phyloP scores from a whole-genome alignment of 768 basidiomycete genomes.

The Amanita thiersii region DNA sequence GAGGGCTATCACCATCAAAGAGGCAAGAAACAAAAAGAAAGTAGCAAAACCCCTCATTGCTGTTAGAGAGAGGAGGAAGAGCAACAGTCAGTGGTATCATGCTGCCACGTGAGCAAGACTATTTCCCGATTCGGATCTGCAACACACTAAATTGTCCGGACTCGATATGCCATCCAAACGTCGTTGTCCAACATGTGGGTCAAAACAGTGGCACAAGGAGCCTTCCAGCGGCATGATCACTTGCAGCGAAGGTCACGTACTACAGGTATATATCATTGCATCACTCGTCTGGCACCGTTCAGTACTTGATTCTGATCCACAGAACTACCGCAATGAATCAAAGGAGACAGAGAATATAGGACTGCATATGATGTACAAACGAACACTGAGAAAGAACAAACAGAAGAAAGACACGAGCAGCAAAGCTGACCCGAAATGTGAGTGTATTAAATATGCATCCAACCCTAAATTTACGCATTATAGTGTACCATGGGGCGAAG shows the following conservation, averaged over 20 bases:
- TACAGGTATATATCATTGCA: slow-evolving; percentile 48
- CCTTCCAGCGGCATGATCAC: slow-evolving; percentile 71
- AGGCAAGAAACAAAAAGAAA: slow-evolving; percentile 39
- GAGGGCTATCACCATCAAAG: slow-evolving; percentile 41
- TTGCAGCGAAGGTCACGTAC: slow-evolving; percentile 87
- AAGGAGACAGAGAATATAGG: slow-evolving; percentile 59
- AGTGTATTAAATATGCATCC: slow-evolving; percentile 6
- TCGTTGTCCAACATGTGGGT: slow-evolving; percentile 74
- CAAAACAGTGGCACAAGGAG: slow-evolving; percentile 84
- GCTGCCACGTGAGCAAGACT: slow-evolving; percentile 1
- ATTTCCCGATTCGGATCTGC: slow-evolving; percentile 5
- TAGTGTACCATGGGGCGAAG: slow-evolving; percentile 81
- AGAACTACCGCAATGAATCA: slow-evolving; percentile 83
- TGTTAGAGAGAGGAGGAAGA: not conserved
- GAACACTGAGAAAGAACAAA: slow-evolving; percentile 50
- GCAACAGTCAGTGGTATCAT: no score
- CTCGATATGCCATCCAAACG: slow-evolving; percentile 51
- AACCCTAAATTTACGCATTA: not conserved
- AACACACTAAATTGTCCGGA: not conserved
- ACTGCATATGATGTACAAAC: slow-evolving; percentile 55
- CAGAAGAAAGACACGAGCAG: slow-evolving; percentile 43
- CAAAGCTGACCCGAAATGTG: slow-evolving; percentile 54
- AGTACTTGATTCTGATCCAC: slow-evolving; percentile 1
- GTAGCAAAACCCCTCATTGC: slow-evolving; percentile 44
- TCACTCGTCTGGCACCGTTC: slow-evolving; percentile 4